These are phyloP conservation scores for Pseudogymnoascus sp. DNA, from an alignment of 2,329 filamentous ascomycete genomes.

Conservation along the genomic window DNA sequence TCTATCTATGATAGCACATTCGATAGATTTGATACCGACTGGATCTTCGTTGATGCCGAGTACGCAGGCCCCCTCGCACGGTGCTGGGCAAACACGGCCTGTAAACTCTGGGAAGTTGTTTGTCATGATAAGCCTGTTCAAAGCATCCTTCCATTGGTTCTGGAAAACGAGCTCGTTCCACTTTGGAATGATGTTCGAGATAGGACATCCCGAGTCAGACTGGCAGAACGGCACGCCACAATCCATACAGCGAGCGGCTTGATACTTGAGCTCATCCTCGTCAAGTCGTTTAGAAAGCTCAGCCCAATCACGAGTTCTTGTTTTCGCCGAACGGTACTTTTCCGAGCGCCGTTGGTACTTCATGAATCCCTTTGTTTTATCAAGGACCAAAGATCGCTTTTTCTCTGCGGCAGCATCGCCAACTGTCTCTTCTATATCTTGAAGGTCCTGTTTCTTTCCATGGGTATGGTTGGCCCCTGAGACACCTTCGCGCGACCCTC, in stretches of 20 bases:
- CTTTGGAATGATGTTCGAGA: conserved; percentile 95
- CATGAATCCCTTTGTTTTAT: conserved; percentile 97
- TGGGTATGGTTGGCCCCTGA: conserved; percentile 49
- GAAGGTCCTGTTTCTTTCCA: conserved; percentile 57
- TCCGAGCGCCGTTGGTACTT: conserved; percentile 88
- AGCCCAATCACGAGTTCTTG: conserved; percentile 84
- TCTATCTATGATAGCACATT: conserved; percentile 95
- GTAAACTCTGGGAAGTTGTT: conserved; percentile 99
- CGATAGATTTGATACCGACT: conserved; percentile 96
- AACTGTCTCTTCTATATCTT: conserved; percentile 87
- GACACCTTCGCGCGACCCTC: conserved; percentile 34
- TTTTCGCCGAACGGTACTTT: conserved; percentile 81
- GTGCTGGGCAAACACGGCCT: conserved; percentile 90
- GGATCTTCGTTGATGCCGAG: conserved; percentile 95
- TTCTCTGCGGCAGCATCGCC: conserved; percentile 79
- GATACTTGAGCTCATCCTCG: conserved; percentile 93
- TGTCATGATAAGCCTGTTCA: conserved; percentile 86
- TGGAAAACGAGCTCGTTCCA: conserved; percentile 80
- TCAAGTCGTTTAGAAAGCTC: conserved; percentile 81
- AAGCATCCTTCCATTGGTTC: conserved; percentile 79
- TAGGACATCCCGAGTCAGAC: conserved; percentile 89
- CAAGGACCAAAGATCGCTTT: conserved; percentile 82
- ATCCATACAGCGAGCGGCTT: conserved; percentile 96
- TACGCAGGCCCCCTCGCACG: conserved; percentile 92
- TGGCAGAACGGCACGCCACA: conserved; percentile 98